These are phyloP conservation scores for Ophiorrhiza pumila DNA, from an alignment of 257 asterid species.

Conservation along the genomic window DNA sequence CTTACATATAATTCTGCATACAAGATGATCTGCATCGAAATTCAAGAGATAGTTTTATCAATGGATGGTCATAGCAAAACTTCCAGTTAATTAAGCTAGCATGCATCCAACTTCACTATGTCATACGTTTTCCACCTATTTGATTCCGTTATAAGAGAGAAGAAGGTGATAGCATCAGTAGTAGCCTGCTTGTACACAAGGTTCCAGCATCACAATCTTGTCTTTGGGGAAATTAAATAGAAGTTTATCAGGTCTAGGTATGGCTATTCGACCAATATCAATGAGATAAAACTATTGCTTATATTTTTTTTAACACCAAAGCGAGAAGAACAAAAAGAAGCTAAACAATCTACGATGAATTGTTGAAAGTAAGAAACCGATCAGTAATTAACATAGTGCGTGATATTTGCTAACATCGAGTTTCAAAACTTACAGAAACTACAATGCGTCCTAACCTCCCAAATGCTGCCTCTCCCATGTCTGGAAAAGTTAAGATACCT, in stretches of 20 bases:
- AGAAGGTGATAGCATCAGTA: neutral
- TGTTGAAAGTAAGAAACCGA: neutral
- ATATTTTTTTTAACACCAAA: neutral
- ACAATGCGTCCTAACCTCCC: conserved; percentile 71
- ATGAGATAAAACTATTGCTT: neutral
- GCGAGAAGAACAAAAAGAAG: neutral
- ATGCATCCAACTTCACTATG: neutral
- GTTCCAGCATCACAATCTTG: neutral
- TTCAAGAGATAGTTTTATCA: conserved; percentile 2
- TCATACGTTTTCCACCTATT: neutral
- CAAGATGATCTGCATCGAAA: conserved; percentile 63
- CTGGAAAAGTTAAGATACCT: conserved; percentile 67
- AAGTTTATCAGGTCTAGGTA: neutral
- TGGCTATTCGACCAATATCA: neutral
- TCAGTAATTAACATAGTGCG: neutral
- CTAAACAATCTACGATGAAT: neutral
- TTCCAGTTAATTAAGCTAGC: neutral
- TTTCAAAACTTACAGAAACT: conserved; percentile 51
- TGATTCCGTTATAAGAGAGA: neutral
- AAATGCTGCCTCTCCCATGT: conserved; percentile 86
- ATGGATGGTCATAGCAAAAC: neutral
- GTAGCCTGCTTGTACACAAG: neutral
- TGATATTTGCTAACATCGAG: neutral
- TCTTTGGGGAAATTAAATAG: neutral
- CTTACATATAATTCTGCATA: conserved; percentile 85